Evolutionary conservation across 257 asterid genomes (phyloP).

Genomic region (Solanum peruvianum): DNA sequence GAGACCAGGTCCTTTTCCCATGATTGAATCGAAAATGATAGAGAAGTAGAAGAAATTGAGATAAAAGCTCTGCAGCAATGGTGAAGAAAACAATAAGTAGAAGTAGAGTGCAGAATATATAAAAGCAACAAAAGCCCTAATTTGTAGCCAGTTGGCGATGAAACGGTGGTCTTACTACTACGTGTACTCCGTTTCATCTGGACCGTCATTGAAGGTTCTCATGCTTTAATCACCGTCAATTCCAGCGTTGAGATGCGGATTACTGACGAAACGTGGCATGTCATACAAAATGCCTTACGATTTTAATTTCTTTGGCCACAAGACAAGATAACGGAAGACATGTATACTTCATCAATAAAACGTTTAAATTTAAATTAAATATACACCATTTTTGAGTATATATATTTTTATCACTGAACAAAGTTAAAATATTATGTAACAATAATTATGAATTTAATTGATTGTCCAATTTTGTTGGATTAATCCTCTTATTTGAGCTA

Average conservation of each 20-base stretch:
- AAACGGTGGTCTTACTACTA: constrained; percentile 4
- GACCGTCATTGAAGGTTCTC: constrained; percentile 6
- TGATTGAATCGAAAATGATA: constrained; percentile 13
- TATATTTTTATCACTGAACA: background rate
- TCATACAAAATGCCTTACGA: background rate
- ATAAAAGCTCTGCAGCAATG: background rate
- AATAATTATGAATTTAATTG: too few species aligned
- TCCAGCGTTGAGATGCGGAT: constrained; percentile 13
- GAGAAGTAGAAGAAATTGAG: background rate
- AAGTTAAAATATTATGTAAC: too few species aligned
- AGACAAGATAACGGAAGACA: constrained; percentile 3
- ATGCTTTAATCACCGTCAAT: constrained; percentile 27
- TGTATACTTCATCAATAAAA: constrained; percentile 26
- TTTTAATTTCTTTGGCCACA: constrained; percentile 12
- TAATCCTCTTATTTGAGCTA: background rate
- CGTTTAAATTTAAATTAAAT: background rate
- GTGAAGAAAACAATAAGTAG: background rate
- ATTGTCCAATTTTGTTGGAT: background rate
- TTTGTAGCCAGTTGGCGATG: background rate
- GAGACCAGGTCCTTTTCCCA: constrained; percentile 94
- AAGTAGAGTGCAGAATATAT: background rate
- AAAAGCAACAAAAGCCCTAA: constrained; percentile 36
- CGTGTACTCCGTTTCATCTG: constrained; percentile 9
- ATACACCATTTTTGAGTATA: background rate
- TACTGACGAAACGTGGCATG: constrained; percentile 13